Evolutionary conservation across 306 rosid genomes (phyloP).

Genomic region (Casuarina cunninghamiana): DNA sequence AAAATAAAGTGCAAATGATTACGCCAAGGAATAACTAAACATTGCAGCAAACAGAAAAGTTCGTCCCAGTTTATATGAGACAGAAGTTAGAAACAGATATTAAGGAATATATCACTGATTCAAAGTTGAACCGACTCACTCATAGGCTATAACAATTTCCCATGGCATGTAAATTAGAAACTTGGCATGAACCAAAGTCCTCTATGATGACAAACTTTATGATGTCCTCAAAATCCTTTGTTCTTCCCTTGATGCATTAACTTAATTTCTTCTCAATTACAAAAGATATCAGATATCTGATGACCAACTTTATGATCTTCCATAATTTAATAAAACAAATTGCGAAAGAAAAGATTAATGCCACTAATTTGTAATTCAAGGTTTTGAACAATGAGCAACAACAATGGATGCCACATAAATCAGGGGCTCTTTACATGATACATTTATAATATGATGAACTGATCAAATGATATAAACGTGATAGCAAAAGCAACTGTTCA

Average conservation of each 20-base stretch:
- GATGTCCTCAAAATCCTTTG: not conserved
- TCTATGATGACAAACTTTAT: not conserved
- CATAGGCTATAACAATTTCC: not conserved
- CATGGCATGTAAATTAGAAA: constrained; percentile 9
- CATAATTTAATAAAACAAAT: not conserved
- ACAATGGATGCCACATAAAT: not conserved
- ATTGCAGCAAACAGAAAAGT: not conserved
- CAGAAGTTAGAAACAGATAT: too few relatives aligned
- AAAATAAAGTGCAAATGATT: too few relatives aligned
- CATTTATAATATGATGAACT: too few relatives aligned
- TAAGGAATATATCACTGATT: not conserved
- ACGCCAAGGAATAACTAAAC: not conserved
- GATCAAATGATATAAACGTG: too few relatives aligned
- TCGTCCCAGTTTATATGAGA: not conserved
- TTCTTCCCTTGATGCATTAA: too few relatives aligned
- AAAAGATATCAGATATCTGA: not conserved
- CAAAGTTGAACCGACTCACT: not conserved
- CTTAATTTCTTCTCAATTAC: too few relatives aligned
- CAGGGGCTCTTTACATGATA: not conserved
- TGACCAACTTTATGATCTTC: not conserved
- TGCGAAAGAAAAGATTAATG: too few relatives aligned
- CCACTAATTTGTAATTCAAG: not conserved
- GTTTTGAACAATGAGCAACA: not conserved
- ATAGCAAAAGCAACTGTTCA: not conserved
- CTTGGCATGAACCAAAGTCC: not conserved